Evolutionary conservation across 2,329 filamentous ascomycete species (phyloP), one percentile per base, ranked within the genome.

Genomic region (Pestalotiopsis sp.): DNA sequence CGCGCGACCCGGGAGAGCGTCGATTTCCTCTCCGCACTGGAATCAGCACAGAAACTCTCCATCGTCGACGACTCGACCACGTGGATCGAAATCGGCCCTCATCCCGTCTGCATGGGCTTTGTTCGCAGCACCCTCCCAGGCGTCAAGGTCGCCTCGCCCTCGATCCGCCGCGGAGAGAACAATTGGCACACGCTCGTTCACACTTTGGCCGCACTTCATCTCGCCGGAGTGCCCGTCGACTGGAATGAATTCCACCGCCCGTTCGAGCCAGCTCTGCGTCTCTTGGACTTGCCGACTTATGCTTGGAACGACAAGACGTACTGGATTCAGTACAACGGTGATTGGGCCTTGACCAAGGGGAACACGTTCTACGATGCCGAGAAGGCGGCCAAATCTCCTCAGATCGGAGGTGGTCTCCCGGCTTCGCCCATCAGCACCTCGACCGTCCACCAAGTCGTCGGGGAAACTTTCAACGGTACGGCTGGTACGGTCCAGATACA

Each of bases 251-350:
- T 88, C 75, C 89, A 92, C 72, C 81, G 86, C 66, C 81, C 83
- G 69, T 86, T 86, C 71, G 73, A 75, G 23, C 67, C 73, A 0
- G 79, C 77, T 13, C 77, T 82, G 3, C 78, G 79, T 3, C 82
- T 94, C 11, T 79, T 93, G 5, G 82, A 87, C 5, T 81, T 94
- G 0, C 92, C 92, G 0, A 86, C 87, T 1, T 95, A 94, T 77
- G 85, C 85, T 0, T 95, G 92, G 80, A 90, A 94, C 74, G 83
- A 89, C 73, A 93, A 93, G 83, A 91, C 88, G 71, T 93, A 94
- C 77, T 90, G 88, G 87, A 82, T 89, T 57, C 83, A 85, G 73
- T 90, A 89, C 75, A 79, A 85, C 70, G 91, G 92, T 70, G 90
- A 94, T 78, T 94, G 91, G 89, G 88, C 86, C 25, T 82, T 94